phyloP scores from a whole-genome alignment of 768 basidiomycete genomes.

The Hypholoma sublateritium region DNA sequence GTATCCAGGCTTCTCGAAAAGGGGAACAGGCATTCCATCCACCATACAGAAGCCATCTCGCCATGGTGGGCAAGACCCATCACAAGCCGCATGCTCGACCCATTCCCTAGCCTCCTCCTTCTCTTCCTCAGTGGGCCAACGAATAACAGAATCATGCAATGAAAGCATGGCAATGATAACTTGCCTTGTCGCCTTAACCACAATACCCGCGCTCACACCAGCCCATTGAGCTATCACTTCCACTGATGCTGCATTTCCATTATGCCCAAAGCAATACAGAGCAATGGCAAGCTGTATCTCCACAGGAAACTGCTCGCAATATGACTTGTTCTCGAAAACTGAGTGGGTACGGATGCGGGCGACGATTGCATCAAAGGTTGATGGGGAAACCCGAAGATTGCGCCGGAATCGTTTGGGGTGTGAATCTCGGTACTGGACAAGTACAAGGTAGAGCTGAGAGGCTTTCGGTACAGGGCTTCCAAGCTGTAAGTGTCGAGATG shows the following conservation, averaged over 20 bases:
- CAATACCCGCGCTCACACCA: constrained; percentile 19
- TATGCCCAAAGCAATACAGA: constrained; percentile 20
- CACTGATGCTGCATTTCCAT: constrained; percentile 26
- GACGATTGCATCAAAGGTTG: constrained; percentile 20
- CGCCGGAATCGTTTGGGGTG: constrained; percentile 20
- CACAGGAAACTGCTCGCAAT: constrained; percentile 22
- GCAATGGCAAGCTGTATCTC: constrained; percentile 29
- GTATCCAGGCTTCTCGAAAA: constrained; percentile 27
- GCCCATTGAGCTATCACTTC: constrained; percentile 24
- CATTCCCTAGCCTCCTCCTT: constrained; percentile 25
- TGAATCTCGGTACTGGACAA: constrained; percentile 18
- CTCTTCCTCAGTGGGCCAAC: constrained; percentile 15
- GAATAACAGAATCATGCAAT: constrained; percentile 17
- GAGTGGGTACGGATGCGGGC: constrained; percentile 21
- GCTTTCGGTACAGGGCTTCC: constrained; percentile 13
- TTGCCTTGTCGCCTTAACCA: constrained; percentile 18
- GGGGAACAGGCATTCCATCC: constrained; percentile 29
- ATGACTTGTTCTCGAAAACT: constrained; percentile 24
- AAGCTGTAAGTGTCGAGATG: constrained; percentile 14
- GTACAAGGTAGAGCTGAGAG: constrained; percentile 22
- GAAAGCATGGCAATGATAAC: constrained; percentile 19
- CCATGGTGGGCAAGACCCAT: constrained; percentile 19
- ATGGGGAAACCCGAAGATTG: constrained; percentile 25
- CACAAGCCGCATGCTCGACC: constrained; percentile 4
- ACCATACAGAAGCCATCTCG: constrained; percentile 28